These are phyloP conservation scores for Adansonia madagascariensis DNA, from an alignment of 441 rosid genomes.

Conservation along the genomic window DNA sequence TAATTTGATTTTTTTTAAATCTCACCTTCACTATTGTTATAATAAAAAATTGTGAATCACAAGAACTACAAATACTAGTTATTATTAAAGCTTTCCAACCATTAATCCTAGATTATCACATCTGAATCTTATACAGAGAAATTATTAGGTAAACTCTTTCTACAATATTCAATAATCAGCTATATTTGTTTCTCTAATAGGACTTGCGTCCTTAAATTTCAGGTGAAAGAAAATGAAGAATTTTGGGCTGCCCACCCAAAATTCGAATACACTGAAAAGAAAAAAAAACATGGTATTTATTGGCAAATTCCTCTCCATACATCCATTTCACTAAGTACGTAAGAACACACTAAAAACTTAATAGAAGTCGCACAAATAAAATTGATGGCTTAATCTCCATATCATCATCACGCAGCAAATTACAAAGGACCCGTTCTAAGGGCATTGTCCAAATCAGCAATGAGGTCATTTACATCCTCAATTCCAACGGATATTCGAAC, in stretches of 20 bases:
- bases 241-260: not conserved
- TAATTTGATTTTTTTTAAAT: too few species aligned
- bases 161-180: too few species aligned
- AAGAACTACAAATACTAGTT: too few species aligned
- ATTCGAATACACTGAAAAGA: not conserved
- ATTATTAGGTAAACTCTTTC: too few species aligned
- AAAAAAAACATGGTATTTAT: not conserved
- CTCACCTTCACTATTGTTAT: too few species aligned
- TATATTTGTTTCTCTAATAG: not conserved
- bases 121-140: too few species aligned
- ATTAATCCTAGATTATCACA: too few species aligned
- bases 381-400: not conserved
- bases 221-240: not conserved
- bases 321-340: not conserved
- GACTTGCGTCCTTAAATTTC: not conserved
- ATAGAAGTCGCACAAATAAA: not conserved
- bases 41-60: too few species aligned
- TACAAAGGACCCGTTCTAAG: slow-evolving; percentile 61
- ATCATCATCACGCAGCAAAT: not conserved
- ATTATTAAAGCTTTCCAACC: too few species aligned
- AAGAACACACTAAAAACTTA: not conserved
- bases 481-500: slow-evolving; percentile 87
- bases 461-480: slow-evolving; percentile 84
- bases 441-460: slow-evolving; percentile 77
- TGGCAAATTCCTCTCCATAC: not conserved